These are phyloP conservation scores for Polychytrium aggregatum DNA, from an alignment of 192 early-diverging fungal genomes.

Conservation along the genomic window DNA sequence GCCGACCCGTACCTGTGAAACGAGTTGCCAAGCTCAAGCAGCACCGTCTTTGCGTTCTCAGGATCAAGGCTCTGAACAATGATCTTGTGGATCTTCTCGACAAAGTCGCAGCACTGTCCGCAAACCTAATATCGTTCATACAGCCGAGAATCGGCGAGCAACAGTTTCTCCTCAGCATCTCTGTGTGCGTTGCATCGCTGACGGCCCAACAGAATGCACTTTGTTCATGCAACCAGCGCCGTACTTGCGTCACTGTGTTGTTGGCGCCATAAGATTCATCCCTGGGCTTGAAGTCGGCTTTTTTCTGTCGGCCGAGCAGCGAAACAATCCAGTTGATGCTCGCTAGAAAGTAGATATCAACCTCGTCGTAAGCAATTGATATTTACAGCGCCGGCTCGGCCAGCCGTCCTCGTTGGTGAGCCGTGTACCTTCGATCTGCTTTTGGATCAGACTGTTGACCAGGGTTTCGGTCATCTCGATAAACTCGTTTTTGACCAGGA, in stretches of 20 bases:
- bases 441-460: constrained; percentile 66
- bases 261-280: constrained; percentile 61
- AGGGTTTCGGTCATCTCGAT: constrained; percentile 71
- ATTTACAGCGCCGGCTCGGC: too few species aligned
- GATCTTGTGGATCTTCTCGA: constrained; percentile 49
- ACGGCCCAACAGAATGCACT: too few species aligned
- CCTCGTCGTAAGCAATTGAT: background rate
- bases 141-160: background rate
- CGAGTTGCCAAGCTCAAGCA: constrained; percentile 64
- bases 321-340: constrained; percentile 47
- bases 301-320: constrained; percentile 74
- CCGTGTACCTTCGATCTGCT: constrained; percentile 61
- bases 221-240: background rate
- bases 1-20: constrained; percentile 58
- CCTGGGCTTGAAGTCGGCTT: constrained; percentile 81
- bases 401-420: too few species aligned
- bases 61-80: constrained; percentile 55
- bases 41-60: constrained; percentile 64
- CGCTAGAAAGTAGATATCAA: background rate
- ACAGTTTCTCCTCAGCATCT: background rate
- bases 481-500: constrained; percentile 78
- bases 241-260: constrained; percentile 16
- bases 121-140: constrained; percentile 76
- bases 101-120: constrained; percentile 63
- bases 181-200: too few species aligned